Base-by-base conservation (phyloP, 2,329 filamentous ascomycete genomes). In the Rhynchosporium secalis region DNA sequence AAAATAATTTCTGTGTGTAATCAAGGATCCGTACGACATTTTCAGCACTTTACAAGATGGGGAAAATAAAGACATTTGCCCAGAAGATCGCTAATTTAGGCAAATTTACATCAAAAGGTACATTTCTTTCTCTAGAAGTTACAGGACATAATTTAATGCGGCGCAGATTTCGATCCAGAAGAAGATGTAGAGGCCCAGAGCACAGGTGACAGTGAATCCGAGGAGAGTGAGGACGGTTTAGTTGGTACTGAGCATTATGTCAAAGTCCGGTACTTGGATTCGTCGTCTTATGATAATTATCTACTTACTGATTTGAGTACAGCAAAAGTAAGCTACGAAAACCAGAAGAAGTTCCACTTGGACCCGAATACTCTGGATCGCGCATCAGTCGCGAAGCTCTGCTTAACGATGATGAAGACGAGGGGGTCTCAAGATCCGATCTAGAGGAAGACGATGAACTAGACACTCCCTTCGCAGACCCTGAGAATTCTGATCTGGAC, bases 221-320 rank as follows among this genome's bases (percentile, higher is more conserved):
- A 76, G 13, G 82, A 79, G 56, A 84, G 81, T 4, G 78, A 82
- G 33, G 80, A 81, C 68, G 79, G 74, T 10, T 77, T 83, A 64
- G 81, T 81, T 10, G 92, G 89, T 26, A 89, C 93, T 38, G 94
- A 96, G 71, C 94, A 98, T 74, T 98, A 98, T 73, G 83, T 90
- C 48, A 77, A 83, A 58, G 91, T 96, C 38, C 89, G 88, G 81
- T 89, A 78, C 66, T 55, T 54, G 31, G 9, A 4, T 48, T 31
- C 56, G 1, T 20, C 36, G 31, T 9, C 6, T 31, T 57, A 56
- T 12, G 54, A 10, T 33, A 20, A 20, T 20, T 20, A 43, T 3
- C 29, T 48, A 26, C 58, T 45, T 57, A 31, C 60, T 67, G 40
- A 58, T n/a, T 63, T 60, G 40, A 66, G 20, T 28, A 65, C 64